phyloP scores from a whole-genome alignment of 768 basidiomycete genomes.

The Mycena pura region DNA sequence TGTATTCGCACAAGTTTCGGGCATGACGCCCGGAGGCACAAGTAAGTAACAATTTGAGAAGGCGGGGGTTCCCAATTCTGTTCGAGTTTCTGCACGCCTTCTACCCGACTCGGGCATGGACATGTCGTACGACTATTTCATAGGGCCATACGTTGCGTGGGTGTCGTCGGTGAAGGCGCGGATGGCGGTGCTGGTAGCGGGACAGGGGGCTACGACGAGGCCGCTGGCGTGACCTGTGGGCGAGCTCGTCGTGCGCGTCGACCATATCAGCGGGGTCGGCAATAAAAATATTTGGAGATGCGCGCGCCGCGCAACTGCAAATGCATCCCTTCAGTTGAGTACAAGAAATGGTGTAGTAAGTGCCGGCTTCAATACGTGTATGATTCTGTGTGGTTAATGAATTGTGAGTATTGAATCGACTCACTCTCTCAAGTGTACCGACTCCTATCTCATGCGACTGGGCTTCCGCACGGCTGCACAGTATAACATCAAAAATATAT shows the following conservation, averaged over 20 bases:
- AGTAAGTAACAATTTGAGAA: no score
- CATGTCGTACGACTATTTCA: neutral
- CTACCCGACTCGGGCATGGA: neutral
- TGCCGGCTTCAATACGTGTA: no score
- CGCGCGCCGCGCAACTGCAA: no score
- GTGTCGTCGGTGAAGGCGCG: neutral
- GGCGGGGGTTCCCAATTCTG: no score
- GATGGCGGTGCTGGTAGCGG: neutral
- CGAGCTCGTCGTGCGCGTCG: neutral
- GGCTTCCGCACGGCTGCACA: neutral
- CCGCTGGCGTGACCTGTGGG: constrained; percentile 13
- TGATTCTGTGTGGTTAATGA: no score
- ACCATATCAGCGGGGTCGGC: constrained; percentile 1
- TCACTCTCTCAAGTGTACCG: no score
- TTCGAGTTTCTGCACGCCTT: constrained; percentile 11
- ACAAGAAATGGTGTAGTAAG: no score
- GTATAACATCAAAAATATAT: neutral
- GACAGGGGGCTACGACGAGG: no score
- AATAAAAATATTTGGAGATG: constrained; percentile 6
- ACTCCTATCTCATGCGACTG: neutral
- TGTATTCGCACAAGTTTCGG: no score
- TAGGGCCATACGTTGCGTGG: neutral
- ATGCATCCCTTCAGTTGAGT: no score
- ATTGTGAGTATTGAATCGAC: no score
- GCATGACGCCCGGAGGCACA: no score